Percentiles rank a stretch among this genome's conserved stretches.
Evolutionary conservation across 768 basidiomycete species (phyloP).

Genomic region (Auricularia sp.): DNA sequence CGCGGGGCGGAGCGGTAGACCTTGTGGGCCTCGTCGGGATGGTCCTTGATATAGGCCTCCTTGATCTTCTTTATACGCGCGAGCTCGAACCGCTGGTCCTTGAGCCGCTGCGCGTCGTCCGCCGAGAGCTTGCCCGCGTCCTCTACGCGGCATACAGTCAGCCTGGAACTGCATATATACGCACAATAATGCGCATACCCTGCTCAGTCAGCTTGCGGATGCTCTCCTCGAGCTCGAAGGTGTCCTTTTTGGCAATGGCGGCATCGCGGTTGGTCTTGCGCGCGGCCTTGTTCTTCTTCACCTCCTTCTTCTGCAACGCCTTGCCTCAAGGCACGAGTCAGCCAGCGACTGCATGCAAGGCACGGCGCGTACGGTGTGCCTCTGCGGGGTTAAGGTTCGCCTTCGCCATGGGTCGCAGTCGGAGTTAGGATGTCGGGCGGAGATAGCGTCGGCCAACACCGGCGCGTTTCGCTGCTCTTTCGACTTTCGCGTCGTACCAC

Average conservation of each 20-base stretch:
- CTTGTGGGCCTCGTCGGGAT: slow-evolving; percentile 82
- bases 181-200: slow-evolving; percentile 12
- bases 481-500: background rate
- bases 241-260: slow-evolving; percentile 91
- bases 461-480: background rate
- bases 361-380: slow-evolving; percentile 48
- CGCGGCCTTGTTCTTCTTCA: slow-evolving; percentile 93
- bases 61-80: slow-evolving; percentile 78
- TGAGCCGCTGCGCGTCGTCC: slow-evolving; percentile 56
- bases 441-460: background rate
- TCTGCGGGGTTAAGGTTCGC: slow-evolving; percentile 89
- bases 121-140: slow-evolving; percentile 30
- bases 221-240: slow-evolving; percentile 72
- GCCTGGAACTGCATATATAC: slow-evolving; percentile 25
- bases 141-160: slow-evolving; percentile 29
- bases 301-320: slow-evolving; percentile 84
- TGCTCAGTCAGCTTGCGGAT: slow-evolving; percentile 26
- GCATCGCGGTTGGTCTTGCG: slow-evolving; percentile 77
- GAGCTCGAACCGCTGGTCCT: slow-evolving; percentile 66
- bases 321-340: slow-evolving; percentile 48
- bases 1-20: slow-evolving; percentile 51
- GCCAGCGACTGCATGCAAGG: background rate
- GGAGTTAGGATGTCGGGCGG: background rate
- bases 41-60: slow-evolving; percentile 82
- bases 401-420: slow-evolving; percentile 53